phyloP scores from a whole-genome alignment of 73 alveolate species.

The Tetrahymena malaccensis region DNA sequence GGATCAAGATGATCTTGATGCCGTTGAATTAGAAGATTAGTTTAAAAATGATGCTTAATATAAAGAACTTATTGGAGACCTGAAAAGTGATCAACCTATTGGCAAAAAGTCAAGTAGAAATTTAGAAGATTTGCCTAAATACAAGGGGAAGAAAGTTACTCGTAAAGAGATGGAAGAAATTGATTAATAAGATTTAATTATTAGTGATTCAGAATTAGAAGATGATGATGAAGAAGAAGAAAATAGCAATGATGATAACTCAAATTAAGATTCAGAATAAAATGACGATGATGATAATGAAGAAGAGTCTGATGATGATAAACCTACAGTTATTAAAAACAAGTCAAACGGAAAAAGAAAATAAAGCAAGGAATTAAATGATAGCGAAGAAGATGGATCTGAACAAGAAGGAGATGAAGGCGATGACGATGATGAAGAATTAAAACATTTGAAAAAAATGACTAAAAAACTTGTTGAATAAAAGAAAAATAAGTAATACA shows the following conservation, averaged over 20 bases:
- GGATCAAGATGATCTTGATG: not conserved
- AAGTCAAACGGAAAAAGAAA: not conserved
- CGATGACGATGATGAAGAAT: not conserved
- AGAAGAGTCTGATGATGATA: not conserved
- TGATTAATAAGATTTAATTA: not conserved
- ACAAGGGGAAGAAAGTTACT: not conserved
- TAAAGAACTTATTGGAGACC: not conserved
- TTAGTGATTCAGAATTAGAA: not conserved
- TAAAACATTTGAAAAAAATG: not conserved
- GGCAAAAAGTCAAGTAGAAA: not conserved
- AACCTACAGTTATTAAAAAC: not conserved
- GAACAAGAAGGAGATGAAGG: not conserved
- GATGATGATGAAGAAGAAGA: not conserved
- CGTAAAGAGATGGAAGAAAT: not conserved
- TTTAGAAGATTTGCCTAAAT: not conserved
- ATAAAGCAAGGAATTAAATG: not conserved
- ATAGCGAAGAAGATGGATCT: not conserved
- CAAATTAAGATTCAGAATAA: not conserved
- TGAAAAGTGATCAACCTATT: not conserved
- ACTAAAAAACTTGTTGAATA: not conserved
- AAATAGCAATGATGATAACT: not conserved
- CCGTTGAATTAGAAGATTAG: not conserved
- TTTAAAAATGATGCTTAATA: not conserved
- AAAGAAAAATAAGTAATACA: not conserved
- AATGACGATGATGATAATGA: not conserved